Evolutionary conservation across 2,329 filamentous ascomycete species (phyloP), one percentile per base, ranked within the genome.

Genomic region (Microsporum canis): DNA sequence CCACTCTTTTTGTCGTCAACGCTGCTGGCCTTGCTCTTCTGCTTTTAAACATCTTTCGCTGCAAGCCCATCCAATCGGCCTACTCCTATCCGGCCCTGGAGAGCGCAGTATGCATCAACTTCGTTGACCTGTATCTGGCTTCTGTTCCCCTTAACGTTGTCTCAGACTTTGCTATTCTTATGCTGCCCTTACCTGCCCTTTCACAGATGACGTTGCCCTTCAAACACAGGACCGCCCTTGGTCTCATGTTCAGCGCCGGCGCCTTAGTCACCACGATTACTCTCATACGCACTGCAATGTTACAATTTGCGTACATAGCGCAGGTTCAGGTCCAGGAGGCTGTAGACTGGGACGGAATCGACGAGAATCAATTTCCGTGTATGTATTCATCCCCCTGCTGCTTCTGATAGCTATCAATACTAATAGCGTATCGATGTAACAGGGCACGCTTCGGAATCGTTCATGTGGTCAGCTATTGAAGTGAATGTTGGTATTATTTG

Each of bases 401-500:
- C 29, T 34, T 10, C 39, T 36, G 38, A 43, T 2, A 17, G n/a
- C 57, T 58, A 59, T 5, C 29, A 23, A 29, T 7, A 10, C 3
- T n/a, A 57, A 27, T 60, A 49, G 53, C 43, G 33, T 47, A 10
- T 47, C 7, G 6, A 47, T 47, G 3, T 31, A 67, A 76, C 81
- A 60, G 89, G 84, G 85, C 91, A 92, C 69, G 88, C 89, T 0
- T 89, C 89, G 0, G 76, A 91, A 3, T 89, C 89, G 0, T 87
- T 95, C 70, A 92, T 96, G 88, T 97, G 91, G 92, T 92, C 88
- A 14, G 88, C 87, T 10, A 85, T 96, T 60, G 91, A 96, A 72
- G 90, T 96, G 69, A 94, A 95, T 66, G 79, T 95, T 0, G 91
- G 90, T 17, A 91, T 96, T 67, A 87, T 91, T 65, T 95, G 89